Evolutionary conservation across 2,329 filamentous ascomycete species (phyloP), one percentile per base, ranked within the genome.

Genomic region (Botryotinia calthae): DNA sequence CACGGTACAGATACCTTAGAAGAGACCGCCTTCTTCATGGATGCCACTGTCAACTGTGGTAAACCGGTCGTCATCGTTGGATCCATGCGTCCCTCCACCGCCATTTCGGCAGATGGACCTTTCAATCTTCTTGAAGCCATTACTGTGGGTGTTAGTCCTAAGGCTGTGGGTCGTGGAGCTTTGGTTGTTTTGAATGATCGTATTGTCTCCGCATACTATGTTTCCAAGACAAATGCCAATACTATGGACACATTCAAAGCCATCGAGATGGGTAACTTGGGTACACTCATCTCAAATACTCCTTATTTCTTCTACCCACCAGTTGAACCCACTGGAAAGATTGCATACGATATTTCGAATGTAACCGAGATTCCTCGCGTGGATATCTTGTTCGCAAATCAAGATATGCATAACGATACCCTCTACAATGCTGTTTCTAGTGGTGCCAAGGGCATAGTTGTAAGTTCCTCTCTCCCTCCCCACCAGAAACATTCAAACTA

Each of bases 1-100:
- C 89, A 91, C 76, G 89, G 89, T 65, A 91, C 89, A 14, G 89
- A 91, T 77, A 90, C 87, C 0, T 82, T 91, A 1, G 89, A 90
- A 77, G 89, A 91, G 79, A 86, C 87, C 0, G 87, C 88, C 14
- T 90, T 90, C 82, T 90, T 90, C 82, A 81, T 91, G 14, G 86
- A 90, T 75, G 81, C 87, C 5, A 88, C 87, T 0, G 79, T 90
- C 48, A 85, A 85, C 76, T 87, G 85, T 61, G 83, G 83, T 44
- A 90, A 90, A 79, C 88, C 89, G 0, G 83, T 91, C 8, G 84
- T 90, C 6, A 78, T 88, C 37, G 88, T 89, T 2, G 89, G 88
- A 8, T 85, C 89, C 28, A 91, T 91, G 89, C 83, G 89, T 16
- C 89, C 89, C 7, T 86, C 88, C 0, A 90, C 88, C 0, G 88